Evolutionary conservation across 768 basidiomycete genomes (phyloP).

Genomic region (Cantharellus anzutake): DNA sequence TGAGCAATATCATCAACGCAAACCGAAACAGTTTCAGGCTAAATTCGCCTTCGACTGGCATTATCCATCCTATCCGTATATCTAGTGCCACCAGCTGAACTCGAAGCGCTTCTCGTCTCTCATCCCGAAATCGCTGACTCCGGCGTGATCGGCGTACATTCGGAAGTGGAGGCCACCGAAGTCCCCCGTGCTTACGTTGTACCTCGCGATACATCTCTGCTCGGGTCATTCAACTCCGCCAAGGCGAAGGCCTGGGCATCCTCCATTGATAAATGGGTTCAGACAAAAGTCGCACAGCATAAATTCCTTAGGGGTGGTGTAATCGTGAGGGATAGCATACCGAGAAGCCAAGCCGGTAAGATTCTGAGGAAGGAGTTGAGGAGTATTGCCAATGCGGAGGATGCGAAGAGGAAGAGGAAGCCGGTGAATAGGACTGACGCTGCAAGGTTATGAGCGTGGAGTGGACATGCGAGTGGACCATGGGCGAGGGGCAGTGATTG

Average conservation of each 20-base stretch:
- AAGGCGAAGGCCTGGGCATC: constrained; percentile 20
- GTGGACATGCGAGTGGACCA: too few relatives aligned
- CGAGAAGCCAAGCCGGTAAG: constrained; percentile 60
- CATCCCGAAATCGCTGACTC: constrained; percentile 63
- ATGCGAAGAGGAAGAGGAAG: too few relatives aligned
- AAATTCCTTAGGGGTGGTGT: constrained; percentile 59
- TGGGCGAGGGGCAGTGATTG: too few relatives aligned
- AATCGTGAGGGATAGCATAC: constrained; percentile 34
- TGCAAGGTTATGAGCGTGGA: too few relatives aligned
- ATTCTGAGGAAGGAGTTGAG: constrained; percentile 65
- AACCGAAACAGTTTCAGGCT: constrained; percentile 1
- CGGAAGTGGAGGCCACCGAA: constrained; percentile 4
- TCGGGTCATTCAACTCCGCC: constrained; percentile 13
- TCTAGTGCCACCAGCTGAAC: constrained; percentile 73
- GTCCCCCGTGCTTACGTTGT: constrained; percentile 19
- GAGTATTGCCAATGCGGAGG: constrained; percentile 36
- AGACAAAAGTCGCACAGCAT: constrained; percentile 45
- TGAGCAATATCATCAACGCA: neutral
- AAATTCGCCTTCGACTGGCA: neutral
- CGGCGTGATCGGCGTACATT: constrained; percentile 70
- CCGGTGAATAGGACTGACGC: too few relatives aligned
- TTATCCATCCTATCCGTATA: neutral
- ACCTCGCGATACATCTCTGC: constrained; percentile 10
- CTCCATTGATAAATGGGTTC: constrained; percentile 45
- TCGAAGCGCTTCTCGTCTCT: constrained; percentile 55